phyloP scores from a whole-genome alignment of 2,329 filamentous ascomycete species.

The Aspergillus versicolor region DNA sequence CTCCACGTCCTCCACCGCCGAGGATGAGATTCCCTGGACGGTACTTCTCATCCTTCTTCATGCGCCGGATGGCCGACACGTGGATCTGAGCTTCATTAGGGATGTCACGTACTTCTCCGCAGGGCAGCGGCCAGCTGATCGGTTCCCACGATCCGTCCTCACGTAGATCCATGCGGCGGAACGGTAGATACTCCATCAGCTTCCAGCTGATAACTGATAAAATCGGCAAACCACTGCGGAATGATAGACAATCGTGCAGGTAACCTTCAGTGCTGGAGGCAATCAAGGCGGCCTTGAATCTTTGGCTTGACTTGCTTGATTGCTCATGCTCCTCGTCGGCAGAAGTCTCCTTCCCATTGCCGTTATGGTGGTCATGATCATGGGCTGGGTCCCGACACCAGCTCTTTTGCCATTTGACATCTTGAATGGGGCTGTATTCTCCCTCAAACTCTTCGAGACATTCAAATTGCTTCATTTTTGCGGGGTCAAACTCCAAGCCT shows the following conservation, averaged over 20 bases:
- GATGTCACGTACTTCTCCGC: slow-evolving; percentile 75
- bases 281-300: slow-evolving; percentile 61
- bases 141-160: slow-evolving; percentile 73
- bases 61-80: slow-evolving; percentile 69
- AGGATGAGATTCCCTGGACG: slow-evolving; percentile 77
- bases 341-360: slow-evolving; percentile 7
- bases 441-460: slow-evolving; percentile 53
- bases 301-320: slow-evolving; percentile 28
- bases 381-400: slow-evolving; percentile 17
- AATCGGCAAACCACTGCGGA: slow-evolving; percentile 57
- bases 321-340: slow-evolving; percentile 21
- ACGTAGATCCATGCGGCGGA: slow-evolving; percentile 75
- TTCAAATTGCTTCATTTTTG: slow-evolving; percentile 54
- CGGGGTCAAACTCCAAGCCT: slow-evolving; percentile 64
- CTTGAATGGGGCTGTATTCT: slow-evolving; percentile 36
- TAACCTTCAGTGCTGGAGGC: slow-evolving; percentile 52
- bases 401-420: slow-evolving; percentile 17
- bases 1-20: slow-evolving; percentile 73
- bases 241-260: slow-evolving; percentile 71
- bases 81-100: slow-evolving; percentile 70
- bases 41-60: slow-evolving; percentile 64
- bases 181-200: slow-evolving; percentile 78
- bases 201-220: slow-evolving; percentile 67
- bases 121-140: slow-evolving; percentile 76
- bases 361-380: slow-evolving; percentile 12